Evolutionary conservation across 345 rosid genomes (phyloP).

Genomic region (Conringia planisiliqua): DNA sequence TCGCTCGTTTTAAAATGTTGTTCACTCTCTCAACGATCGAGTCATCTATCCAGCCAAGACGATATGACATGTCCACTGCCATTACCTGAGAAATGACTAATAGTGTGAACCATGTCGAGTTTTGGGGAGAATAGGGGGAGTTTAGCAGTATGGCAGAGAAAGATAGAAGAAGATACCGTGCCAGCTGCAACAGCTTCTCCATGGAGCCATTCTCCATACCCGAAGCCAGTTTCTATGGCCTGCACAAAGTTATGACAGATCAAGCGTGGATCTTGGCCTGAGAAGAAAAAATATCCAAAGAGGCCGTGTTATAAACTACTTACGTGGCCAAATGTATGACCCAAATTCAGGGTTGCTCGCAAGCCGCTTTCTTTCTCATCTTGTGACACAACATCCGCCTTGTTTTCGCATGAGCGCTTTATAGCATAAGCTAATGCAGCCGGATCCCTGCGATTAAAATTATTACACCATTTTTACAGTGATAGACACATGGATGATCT

Average conservation of each 20-base stretch:
- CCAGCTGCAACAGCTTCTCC: conserved; percentile 99
- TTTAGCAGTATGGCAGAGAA: not conserved
- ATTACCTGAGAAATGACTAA: conserved; percentile 50
- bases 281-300: not conserved
- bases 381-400: conserved; percentile 94
- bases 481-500: not conserved
- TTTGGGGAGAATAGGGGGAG: not conserved
- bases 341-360: conserved; percentile 90
- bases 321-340: conserved; percentile 99
- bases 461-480: not conserved
- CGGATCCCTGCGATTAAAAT: conserved; percentile 66
- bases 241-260: conserved; percentile 34
- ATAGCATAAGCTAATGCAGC: conserved; percentile 81
- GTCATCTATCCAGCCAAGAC: conserved; percentile 96
- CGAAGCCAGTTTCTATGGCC: conserved; percentile 96
- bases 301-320: conserved; percentile 25
- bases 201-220: conserved; percentile 95
- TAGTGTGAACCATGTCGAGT: not conserved
- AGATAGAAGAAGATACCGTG: conserved; percentile 44
- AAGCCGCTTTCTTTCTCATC: conserved; percentile 97
- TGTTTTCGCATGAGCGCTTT: conserved; percentile 94
- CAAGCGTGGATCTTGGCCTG: not conserved
- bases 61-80: conserved; percentile 99
- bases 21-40: conserved; percentile 68
- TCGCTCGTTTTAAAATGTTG: conserved; percentile 62